Evolutionary conservation across 768 basidiomycete species (phyloP).

Genomic region (Crassisporium funariophilum): DNA sequence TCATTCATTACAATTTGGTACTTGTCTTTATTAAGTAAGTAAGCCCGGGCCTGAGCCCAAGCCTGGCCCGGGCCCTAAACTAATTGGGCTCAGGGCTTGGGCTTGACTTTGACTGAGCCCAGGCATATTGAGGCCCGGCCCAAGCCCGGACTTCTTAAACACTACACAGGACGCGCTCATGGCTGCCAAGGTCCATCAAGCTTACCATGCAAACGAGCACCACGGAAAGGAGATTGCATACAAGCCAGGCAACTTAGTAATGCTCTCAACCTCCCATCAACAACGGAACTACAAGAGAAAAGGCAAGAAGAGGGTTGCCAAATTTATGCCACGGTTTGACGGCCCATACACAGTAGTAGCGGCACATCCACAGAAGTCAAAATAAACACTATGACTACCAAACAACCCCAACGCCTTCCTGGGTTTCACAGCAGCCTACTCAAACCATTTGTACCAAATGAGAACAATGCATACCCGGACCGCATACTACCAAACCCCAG

Average conservation of each 20-base stretch:
- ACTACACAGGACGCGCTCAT: too few relatives aligned
- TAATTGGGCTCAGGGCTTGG: too few relatives aligned
- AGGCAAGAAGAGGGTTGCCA: slow-evolving; percentile 26
- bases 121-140: too few relatives aligned
- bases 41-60: too few relatives aligned
- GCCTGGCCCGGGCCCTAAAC: too few relatives aligned
- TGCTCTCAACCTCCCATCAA: not conserved
- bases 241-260: not conserved
- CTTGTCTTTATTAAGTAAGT: too few relatives aligned
- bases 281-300: not conserved
- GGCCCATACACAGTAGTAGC: slow-evolving; percentile 20
- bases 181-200: too few relatives aligned
- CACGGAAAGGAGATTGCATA: too few relatives aligned
- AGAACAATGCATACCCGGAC: slow-evolving; percentile 31
- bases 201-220: too few relatives aligned
- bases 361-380: not conserved
- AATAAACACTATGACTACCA: not conserved
- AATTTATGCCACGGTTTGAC: slow-evolving; percentile 40
- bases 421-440: not conserved
- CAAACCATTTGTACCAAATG: slow-evolving; percentile 7
- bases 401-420: not conserved
- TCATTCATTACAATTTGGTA: too few relatives aligned
- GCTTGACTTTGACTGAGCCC: too few relatives aligned
- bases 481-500: slow-evolving; percentile 14
- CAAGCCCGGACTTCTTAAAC: too few relatives aligned